phyloP scores from a whole-genome alignment of 148 eudicot genomes.

The Simmondsia chinensis region DNA sequence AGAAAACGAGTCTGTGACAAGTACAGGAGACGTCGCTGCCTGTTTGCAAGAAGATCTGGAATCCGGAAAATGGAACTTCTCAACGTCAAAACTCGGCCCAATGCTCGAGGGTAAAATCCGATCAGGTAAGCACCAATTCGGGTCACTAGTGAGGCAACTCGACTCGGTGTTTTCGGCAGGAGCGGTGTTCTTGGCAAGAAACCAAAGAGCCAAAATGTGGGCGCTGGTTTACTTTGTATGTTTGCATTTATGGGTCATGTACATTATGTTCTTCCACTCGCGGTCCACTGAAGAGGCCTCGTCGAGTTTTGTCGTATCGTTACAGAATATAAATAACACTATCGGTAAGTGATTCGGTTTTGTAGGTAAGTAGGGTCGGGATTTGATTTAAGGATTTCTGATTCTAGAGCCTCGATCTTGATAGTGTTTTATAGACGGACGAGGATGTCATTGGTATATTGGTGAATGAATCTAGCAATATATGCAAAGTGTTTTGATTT shows the following conservation, averaged over 20 bases:
- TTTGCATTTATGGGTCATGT: constrained; percentile 73
- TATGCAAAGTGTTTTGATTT: too few relatives aligned
- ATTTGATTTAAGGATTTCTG: too few relatives aligned
- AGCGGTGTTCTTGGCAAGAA: constrained; percentile 56
- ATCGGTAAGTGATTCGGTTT: constrained; percentile 38
- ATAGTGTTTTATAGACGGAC: too few relatives aligned
- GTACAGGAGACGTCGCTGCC: constrained; percentile 22
- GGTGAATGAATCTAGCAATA: too few relatives aligned
- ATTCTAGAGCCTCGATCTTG: too few relatives aligned
- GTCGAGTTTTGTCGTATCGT: constrained; percentile 72
- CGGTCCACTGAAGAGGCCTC: constrained; percentile 40
- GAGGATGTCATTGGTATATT: too few relatives aligned
- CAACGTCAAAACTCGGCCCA: constrained; percentile 49
- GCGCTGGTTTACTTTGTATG: constrained; percentile 49
- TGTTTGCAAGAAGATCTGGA: constrained; percentile 41
- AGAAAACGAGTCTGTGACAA: constrained; percentile 42
- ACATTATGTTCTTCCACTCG: constrained; percentile 60
- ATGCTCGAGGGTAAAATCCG: constrained; percentile 44
- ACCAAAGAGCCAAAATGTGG: constrained; percentile 69
- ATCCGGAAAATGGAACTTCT: constrained; percentile 36
- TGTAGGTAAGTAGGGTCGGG: too few relatives aligned
- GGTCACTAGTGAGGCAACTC: constrained; percentile 70
- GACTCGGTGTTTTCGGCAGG: constrained; percentile 73
- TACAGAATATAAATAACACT: constrained; percentile 69
- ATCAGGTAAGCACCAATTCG: constrained; percentile 71